Percentiles rank a stretch among this genome's conserved stretches.
phyloP scores from a whole-genome alignment of 805 yeast species.

The Saccharomycopsis javanensis region DNA sequence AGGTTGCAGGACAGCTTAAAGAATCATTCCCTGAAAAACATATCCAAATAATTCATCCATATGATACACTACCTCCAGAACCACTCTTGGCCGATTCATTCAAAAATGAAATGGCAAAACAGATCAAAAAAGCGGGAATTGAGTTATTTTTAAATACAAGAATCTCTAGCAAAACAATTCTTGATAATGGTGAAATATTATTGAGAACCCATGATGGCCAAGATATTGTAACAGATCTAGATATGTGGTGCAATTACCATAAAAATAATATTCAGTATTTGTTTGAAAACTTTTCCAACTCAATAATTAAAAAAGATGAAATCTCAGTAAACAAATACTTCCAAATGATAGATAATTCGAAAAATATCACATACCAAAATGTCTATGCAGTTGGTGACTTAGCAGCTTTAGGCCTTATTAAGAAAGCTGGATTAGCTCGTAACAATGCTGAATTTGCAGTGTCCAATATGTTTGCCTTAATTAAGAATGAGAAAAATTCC shows the following conservation, averaged over 20 bases:
- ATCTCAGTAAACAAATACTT: conserved; percentile 23
- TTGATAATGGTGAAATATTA: conserved; percentile 11
- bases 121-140: conserved; percentile 21
- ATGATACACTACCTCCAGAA: conserved; percentile 33
- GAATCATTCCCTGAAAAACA: conserved; percentile 29
- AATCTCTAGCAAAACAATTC: conserved; percentile 16
- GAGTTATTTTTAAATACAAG: conserved; percentile 27
- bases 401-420: conserved; percentile 29
- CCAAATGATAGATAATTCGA: conserved; percentile 19
- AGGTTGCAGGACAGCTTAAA: conserved; percentile 40
- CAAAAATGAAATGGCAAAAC: conserved; percentile 17
- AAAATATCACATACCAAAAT: conserved; percentile 17
- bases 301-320: conserved; percentile 23
- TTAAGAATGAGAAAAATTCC: background rate
- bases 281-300: conserved; percentile 18
- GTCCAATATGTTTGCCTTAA: conserved; percentile 19
- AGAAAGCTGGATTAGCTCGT: conserved; percentile 33
- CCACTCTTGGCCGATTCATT: conserved; percentile 22
- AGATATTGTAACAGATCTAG: conserved; percentile 24
- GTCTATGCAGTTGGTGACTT: conserved; percentile 33
- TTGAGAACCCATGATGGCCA: conserved; percentile 10
- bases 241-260: conserved; percentile 31
- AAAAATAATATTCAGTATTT: conserved; percentile 28
- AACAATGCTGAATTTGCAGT: conserved; percentile 24
- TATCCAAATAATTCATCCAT: conserved; percentile 35